These are phyloP conservation scores for Tolypocladium nubicola DNA, from an alignment of 2,329 filamentous ascomycete species.

Conservation along the genomic window DNA sequence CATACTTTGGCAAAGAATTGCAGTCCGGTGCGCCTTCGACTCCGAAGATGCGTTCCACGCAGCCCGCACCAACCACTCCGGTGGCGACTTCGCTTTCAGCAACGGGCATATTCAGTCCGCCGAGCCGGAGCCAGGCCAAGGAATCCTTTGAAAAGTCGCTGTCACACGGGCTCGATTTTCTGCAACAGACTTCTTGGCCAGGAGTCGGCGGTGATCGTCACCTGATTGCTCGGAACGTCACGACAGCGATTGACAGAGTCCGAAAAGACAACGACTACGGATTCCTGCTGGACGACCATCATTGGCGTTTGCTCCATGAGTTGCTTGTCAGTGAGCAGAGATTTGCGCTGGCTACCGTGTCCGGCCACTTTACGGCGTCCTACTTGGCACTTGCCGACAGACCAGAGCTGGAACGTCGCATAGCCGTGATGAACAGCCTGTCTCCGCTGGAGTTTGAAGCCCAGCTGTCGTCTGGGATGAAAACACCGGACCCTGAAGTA, in stretches of 20 bases:
- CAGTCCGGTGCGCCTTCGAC: not conserved
- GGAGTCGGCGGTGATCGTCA: not conserved
- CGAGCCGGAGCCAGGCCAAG: constrained; percentile 10
- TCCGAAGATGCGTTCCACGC: not conserved
- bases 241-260: constrained; percentile 13
- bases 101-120: constrained; percentile 11
- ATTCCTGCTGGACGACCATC: constrained; percentile 20
- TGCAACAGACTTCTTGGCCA: not conserved
- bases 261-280: constrained; percentile 14
- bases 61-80: not conserved
- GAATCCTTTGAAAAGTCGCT: constrained; percentile 13
- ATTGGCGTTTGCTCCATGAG: constrained; percentile 21
- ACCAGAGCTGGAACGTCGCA: constrained; percentile 14
- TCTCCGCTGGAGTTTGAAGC: constrained; percentile 13
- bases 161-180: not conserved
- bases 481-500: constrained; percentile 21
- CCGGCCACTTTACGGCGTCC: constrained; percentile 12
- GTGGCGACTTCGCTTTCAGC: not conserved
- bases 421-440: constrained; percentile 14
- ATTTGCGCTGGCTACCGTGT: constrained; percentile 19
- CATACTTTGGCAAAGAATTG: constrained; percentile 19
- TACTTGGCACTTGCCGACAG: constrained; percentile 17
- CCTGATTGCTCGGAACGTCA: constrained; percentile 9
- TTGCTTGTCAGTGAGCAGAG: constrained; percentile 13
- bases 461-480: constrained; percentile 9